Percentiles rank a stretch among this genome's conserved stretches.
phyloP scores from a whole-genome alignment of 257 asterid species.

The Catharanthus roseus region DNA sequence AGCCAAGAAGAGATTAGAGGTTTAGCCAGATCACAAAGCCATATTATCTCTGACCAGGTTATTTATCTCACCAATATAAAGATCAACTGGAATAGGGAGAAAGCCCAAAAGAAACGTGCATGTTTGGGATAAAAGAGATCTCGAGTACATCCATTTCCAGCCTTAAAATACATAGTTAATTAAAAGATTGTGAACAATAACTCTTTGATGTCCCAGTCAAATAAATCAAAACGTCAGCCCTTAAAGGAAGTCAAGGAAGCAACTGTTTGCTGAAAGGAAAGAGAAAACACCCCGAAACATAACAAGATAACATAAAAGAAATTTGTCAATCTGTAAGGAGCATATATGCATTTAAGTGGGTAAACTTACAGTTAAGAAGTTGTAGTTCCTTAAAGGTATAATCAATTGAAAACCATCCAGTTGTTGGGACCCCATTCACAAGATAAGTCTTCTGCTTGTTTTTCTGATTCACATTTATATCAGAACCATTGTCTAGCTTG shows the following conservation, averaged over 20 bases:
- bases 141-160: no score
- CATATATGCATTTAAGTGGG: not conserved
- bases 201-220: not conserved
- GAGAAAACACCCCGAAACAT: not conserved
- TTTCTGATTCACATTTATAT: not conserved
- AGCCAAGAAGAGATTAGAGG: no score
- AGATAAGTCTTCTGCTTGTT: constrained; percentile 28
- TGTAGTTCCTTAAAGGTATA: constrained; percentile 39
- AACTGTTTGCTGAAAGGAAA: not conserved
- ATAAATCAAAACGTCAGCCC: not conserved
- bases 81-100: no score
- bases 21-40: no score
- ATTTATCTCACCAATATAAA: no score
- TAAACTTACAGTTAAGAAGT: constrained; percentile 42
- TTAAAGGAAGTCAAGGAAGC: not conserved
- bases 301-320: not conserved
- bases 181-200: not conserved
- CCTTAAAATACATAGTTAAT: not conserved
- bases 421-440: constrained; percentile 45
- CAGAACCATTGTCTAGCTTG: constrained; percentile 51
- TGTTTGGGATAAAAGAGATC: no score
- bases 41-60: no score
- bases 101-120: no score
- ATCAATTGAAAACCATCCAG: constrained; percentile 66
- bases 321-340: not conserved